A percentile compares a stretch with the other conserved stretches of the same genome.
These are phyloP conservation scores for Aspergillus cejpii DNA, from an alignment of 2,329 filamentous ascomycete genomes.

Conservation along the genomic window DNA sequence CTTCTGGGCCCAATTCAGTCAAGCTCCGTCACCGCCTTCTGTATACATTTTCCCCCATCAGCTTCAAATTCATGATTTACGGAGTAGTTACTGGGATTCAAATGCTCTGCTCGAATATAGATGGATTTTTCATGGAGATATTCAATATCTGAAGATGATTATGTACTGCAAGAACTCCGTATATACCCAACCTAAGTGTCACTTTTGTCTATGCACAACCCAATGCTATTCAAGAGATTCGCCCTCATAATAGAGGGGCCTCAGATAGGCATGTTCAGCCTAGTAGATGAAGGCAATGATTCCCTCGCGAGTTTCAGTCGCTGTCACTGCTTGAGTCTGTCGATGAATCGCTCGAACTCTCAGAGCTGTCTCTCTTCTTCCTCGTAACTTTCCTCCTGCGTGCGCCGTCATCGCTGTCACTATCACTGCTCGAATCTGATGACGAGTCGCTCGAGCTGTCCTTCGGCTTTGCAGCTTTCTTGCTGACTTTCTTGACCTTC, in stretches of 20 bases:
- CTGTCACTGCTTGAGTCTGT: slow-evolving; percentile 11
- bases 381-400: slow-evolving; percentile 10
- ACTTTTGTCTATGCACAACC: not conserved
- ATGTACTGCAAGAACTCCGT: not conserved
- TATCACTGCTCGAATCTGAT: slow-evolving; percentile 13
- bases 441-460: slow-evolving; percentile 10
- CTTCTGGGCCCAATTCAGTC: slow-evolving; percentile 24
- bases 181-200: not conserved
- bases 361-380: slow-evolving; percentile 10
- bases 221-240: not conserved
- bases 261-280: too few relatives aligned
- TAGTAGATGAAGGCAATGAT: not conserved
- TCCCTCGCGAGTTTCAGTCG: slow-evolving; percentile 5
- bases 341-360: slow-evolving; percentile 10
- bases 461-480: slow-evolving; percentile 4
- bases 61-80: not conserved
- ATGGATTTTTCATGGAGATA: too few relatives aligned
- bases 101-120: too few relatives aligned
- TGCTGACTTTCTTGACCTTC: slow-evolving; percentile 17
- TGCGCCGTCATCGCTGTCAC: slow-evolving; percentile 13
- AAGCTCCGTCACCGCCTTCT: slow-evolving; percentile 33
- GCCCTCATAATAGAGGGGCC: too few relatives aligned
- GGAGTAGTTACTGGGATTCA: too few relatives aligned
- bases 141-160: not conserved
- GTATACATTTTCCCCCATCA: not conserved